Conservation (phyloP, 2,329 filamentous ascomycete species). For the Pezicula carpinea region DNA sequence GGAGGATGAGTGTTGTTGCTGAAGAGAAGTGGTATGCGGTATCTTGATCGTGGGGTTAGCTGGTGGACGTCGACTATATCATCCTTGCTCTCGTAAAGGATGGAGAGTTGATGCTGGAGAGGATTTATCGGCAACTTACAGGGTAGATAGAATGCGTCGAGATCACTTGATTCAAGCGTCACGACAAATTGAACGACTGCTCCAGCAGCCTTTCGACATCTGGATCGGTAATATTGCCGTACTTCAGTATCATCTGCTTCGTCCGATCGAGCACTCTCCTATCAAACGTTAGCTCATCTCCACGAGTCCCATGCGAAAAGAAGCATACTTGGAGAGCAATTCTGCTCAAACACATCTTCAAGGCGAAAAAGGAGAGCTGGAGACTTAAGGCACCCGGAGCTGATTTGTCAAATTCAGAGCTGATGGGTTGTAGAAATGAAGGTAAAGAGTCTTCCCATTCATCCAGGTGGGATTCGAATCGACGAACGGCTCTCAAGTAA, state of each 20-base stretch:
- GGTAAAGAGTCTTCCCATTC: constrained; percentile 5
- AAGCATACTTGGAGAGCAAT: constrained; percentile 3
- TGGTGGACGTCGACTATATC: not conserved
- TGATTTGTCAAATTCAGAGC: not conserved
- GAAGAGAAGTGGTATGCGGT: constrained; percentile 2
- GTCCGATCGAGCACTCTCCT: constrained; percentile 1
- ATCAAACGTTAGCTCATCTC: not conserved
- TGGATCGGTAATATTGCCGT: constrained; percentile 6
- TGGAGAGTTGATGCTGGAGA: too few species aligned
- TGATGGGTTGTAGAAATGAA: not conserved
- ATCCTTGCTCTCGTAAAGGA: too few species aligned
- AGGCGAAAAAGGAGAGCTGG: constrained; percentile 3
- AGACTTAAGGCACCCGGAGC: constrained; percentile 3
- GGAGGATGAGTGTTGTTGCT: constrained; percentile 3
- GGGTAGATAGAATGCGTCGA: constrained; percentile 22
- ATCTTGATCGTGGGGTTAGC: not conserved
- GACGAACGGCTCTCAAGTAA: constrained; percentile 1
- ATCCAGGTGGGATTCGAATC: constrained; percentile 1
- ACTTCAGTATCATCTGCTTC: constrained; percentile 1
- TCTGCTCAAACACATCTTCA: constrained; percentile 5
- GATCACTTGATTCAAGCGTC: constrained; percentile 9
- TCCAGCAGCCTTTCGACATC: constrained; percentile 17
- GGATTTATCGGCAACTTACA: constrained; percentile 13
- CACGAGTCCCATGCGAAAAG: not conserved
- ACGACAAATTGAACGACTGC: constrained; percentile 18